phyloP scores from a whole-genome alignment of 176 grass and related monocot species.

The Phoenix dactylifera region DNA sequence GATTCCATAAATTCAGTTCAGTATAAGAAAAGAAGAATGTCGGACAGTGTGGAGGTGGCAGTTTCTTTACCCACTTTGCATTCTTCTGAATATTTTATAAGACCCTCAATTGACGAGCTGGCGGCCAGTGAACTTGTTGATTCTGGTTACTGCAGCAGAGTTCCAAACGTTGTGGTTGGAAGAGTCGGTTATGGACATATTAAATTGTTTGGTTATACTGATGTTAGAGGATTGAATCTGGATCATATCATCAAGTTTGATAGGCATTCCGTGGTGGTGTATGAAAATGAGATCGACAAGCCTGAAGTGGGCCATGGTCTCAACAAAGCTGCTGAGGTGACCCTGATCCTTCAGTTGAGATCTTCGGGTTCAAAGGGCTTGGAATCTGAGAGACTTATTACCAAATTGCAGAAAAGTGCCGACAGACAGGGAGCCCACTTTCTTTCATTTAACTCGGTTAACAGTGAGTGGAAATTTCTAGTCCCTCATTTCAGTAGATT shows the following conservation, averaged over 20 bases:
- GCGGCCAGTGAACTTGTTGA: slow-evolving; percentile 39
- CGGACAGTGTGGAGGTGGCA: slow-evolving; percentile 7
- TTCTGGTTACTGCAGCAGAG: slow-evolving; percentile 60
- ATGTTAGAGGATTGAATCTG: slow-evolving; percentile 67
- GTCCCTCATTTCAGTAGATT: slow-evolving; percentile 98
- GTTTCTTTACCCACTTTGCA: slow-evolving; percentile 37
- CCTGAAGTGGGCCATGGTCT: slow-evolving; percentile 64
- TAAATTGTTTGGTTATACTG: slow-evolving; percentile 41
- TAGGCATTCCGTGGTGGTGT: slow-evolving; percentile 50
- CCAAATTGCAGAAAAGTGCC: slow-evolving; percentile 23
- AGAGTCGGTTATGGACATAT: slow-evolving; percentile 51
- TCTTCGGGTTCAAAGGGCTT: slow-evolving; percentile 5
- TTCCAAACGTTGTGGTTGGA: slow-evolving; percentile 60
- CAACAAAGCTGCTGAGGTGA: slow-evolving; percentile 90
- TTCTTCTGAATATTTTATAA: slow-evolving; percentile 59
- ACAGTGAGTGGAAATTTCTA: slow-evolving; percentile 60
- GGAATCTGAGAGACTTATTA: slow-evolving; percentile 22
- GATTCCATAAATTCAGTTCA: slow-evolving; percentile 6
- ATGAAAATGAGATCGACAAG: slow-evolving; percentile 53
- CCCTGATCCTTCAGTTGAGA: slow-evolving; percentile 30
- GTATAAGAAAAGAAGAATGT: slow-evolving; percentile 13
- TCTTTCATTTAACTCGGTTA: slow-evolving; percentile 57
- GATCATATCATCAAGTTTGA: slow-evolving; percentile 58
- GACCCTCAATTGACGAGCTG: slow-evolving; percentile 63
- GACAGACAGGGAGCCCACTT: slow-evolving; percentile 72